phyloP scores from a whole-genome alignment of 2,329 filamentous ascomycete genomes.

The Calonectria naviculata region DNA sequence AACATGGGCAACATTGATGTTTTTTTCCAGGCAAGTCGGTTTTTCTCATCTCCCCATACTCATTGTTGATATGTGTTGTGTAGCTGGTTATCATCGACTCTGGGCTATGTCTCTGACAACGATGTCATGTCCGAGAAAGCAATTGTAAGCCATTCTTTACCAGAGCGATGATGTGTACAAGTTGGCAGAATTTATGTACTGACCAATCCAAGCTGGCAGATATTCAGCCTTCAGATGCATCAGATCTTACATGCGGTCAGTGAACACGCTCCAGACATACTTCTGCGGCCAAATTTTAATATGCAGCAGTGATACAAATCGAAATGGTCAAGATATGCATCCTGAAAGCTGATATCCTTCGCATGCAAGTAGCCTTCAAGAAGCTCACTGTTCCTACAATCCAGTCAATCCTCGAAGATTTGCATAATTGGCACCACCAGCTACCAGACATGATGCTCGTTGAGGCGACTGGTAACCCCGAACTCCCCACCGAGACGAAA shows the following conservation, averaged over 20 bases:
- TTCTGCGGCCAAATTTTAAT: not conserved
- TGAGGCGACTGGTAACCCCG: not conserved
- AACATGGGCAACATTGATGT: conserved; percentile 21
- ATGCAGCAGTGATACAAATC: not conserved
- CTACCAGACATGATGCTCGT: not conserved
- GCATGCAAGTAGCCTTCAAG: not conserved
- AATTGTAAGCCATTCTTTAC: not conserved
- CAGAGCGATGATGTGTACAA: not conserved
- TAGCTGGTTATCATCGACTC: not conserved
- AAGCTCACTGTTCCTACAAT: not conserved
- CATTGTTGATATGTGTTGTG: not conserved
- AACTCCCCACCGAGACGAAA: not conserved
- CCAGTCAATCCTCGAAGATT: not conserved
- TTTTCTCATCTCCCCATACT: not conserved
- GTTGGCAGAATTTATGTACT: not conserved
- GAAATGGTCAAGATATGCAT: conserved; percentile 1
- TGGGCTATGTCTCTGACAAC: not conserved
- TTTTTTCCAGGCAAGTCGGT: conserved; percentile 5
- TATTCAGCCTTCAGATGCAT: not conserved
- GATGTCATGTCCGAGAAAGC: not conserved
- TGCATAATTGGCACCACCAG: not conserved
- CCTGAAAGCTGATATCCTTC: not conserved
- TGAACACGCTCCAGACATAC: not conserved
- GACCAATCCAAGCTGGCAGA: not conserved
- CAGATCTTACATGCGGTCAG: not conserved